phyloP scores from a whole-genome alignment of 2,329 filamentous ascomycete species.

The Cladosporium phlei region DNA sequence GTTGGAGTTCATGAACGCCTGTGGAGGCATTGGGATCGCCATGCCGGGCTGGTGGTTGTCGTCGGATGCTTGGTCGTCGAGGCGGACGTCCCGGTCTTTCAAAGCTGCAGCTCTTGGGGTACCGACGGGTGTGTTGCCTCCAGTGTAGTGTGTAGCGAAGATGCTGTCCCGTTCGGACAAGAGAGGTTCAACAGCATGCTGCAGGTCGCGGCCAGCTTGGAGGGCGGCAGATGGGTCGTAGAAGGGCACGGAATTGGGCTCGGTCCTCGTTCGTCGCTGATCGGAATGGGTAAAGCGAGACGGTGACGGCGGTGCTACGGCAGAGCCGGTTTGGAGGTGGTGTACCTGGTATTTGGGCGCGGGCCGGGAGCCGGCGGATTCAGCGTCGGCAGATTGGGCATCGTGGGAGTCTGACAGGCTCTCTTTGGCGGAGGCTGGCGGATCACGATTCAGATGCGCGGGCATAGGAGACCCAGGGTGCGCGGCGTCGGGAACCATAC shows the following conservation, averaged over 20 bases:
- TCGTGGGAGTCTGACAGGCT: conserved; percentile 4
- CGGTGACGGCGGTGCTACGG: conserved; percentile 12
- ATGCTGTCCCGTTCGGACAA: conserved; percentile 60
- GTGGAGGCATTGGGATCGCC: conserved; percentile 9
- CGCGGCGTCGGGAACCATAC: conserved; percentile 13
- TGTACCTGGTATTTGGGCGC: conserved; percentile 1
- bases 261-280: conserved; percentile 6
- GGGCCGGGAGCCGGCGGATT: conserved; percentile 1
- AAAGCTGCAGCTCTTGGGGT: conserved; percentile 24
- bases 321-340: conserved; percentile 1
- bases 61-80: not conserved
- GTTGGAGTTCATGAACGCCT: conserved; percentile 1
- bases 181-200: conserved; percentile 43
- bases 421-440: conserved; percentile 8
- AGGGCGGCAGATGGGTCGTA: conserved; percentile 12
- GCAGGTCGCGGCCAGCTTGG: conserved; percentile 15
- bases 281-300: conserved; percentile 5
- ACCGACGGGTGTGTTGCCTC: conserved; percentile 44
- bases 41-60: conserved; percentile 1
- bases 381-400: not conserved
- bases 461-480: conserved; percentile 9
- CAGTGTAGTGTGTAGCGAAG: conserved; percentile 58
- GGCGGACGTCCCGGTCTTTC: conserved; percentile 4
- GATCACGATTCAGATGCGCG: conserved; percentile 10
- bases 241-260: conserved; percentile 7